Conservation (phyloP, 208 protist species). For the Leptomonas pyrrhocoris region DNA sequence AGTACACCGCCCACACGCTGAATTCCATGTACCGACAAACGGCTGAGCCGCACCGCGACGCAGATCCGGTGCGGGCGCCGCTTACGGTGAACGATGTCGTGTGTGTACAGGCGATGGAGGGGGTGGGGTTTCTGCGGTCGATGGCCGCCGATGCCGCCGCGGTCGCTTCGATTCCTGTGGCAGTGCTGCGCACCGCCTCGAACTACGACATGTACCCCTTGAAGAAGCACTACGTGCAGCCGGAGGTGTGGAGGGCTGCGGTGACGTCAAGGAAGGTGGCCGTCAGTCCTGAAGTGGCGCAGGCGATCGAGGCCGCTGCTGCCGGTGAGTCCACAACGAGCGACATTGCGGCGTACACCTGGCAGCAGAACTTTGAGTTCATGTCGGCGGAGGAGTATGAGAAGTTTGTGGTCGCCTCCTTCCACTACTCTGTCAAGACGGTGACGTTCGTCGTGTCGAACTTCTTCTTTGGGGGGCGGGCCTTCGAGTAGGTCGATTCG, state of each 20-base stretch:
- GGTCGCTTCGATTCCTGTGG: conserved; percentile 38
- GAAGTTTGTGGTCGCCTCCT: conserved; percentile 46
- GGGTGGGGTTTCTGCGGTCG: conserved; percentile 48
- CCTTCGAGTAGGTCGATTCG: conserved; percentile 16
- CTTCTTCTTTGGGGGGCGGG: conserved; percentile 60
- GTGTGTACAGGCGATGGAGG: conserved; percentile 71
- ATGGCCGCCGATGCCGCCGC: conserved; percentile 14
- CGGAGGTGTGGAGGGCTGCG: conserved; percentile 27
- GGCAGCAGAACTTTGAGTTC: conserved; percentile 51
- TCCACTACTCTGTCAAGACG: conserved; percentile 56
- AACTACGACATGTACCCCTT: conserved; percentile 68
- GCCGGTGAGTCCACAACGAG: not conserved
- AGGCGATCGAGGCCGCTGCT: not conserved
- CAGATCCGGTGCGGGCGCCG: not conserved
- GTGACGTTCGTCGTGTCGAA: conserved; percentile 59
- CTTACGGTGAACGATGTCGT: conserved; percentile 44
- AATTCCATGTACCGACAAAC: conserved; percentile 14
- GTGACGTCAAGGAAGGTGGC: conserved; percentile 14
- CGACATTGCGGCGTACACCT: conserved; percentile 41
- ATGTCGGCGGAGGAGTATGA: conserved; percentile 43
- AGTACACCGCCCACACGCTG: conserved; percentile 50
- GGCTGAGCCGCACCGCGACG: conserved; percentile 4
- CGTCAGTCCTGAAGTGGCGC: conserved; percentile 24
- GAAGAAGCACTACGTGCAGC: conserved; percentile 42
- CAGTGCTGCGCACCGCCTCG: conserved; percentile 54